Evolutionary conservation across 768 basidiomycete genomes (phyloP).

Genomic region (Russula earlei): DNA sequence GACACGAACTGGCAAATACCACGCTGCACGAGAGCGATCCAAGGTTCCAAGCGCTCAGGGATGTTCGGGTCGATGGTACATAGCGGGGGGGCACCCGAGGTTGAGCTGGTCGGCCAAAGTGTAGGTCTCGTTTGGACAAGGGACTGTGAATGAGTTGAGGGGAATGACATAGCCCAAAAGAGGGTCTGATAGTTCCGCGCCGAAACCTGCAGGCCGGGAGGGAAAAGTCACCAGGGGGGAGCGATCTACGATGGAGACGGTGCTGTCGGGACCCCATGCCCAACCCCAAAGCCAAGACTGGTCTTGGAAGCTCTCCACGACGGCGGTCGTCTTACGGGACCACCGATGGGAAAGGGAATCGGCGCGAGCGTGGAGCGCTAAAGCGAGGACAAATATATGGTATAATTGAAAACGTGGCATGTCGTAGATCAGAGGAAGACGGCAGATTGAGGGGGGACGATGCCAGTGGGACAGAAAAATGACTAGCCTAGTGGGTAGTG

Average conservation of each 20-base stretch:
- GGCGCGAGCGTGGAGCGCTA: background rate
- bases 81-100: conserved; percentile 58
- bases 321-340: conserved; percentile 24
- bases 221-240: conserved; percentile 60
- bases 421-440: too few relatives aligned
- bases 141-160: conserved; percentile 28
- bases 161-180: conserved; percentile 32
- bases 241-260: conserved; percentile 68
- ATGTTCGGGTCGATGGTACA: conserved; percentile 46
- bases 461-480: too few relatives aligned
- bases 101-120: conserved; percentile 29
- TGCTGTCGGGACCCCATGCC: conserved; percentile 34
- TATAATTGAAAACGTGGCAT: conserved; percentile 1
- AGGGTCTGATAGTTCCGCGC: conserved; percentile 53
- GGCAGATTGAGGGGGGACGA: background rate
- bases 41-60: conserved; percentile 57
- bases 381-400: conserved; percentile 2
- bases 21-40: conserved; percentile 88
- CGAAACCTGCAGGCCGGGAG: conserved; percentile 70
- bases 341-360: conserved; percentile 20
- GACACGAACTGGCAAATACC: conserved; percentile 86
- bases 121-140: conserved; percentile 31
- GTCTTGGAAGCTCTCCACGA: conserved; percentile 22
- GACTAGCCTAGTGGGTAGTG: too few relatives aligned
- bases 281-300: conserved; percentile 32